Conservation (phyloP, 2,329 filamentous ascomycete species). For the Graphilbum sp. region DNA sequence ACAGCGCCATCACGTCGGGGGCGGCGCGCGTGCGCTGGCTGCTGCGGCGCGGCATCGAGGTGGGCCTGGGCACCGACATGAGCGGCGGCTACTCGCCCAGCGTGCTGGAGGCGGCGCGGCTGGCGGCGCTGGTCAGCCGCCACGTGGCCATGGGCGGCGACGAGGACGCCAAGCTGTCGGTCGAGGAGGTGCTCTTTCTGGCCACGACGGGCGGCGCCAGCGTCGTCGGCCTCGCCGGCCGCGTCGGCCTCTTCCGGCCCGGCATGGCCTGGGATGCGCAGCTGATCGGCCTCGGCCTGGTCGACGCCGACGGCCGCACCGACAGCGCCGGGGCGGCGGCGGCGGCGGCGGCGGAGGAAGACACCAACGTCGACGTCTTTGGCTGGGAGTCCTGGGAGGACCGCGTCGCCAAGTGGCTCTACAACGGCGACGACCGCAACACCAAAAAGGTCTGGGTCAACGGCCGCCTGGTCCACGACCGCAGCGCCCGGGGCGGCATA, state of each 20-base stretch:
- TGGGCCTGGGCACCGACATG: conserved; percentile 84
- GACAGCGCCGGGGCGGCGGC: conserved; percentile 12
- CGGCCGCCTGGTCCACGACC: conserved; percentile 61
- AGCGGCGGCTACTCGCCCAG: conserved; percentile 73
- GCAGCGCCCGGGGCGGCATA: conserved; percentile 7
- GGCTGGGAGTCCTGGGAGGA: conserved; percentile 85
- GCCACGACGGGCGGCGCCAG: conserved; percentile 76
- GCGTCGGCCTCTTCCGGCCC: conserved; percentile 65
- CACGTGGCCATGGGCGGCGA: conserved; percentile 43
- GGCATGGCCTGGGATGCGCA: conserved; percentile 90
- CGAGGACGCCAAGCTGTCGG: conserved; percentile 50
- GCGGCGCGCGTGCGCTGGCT: conserved; percentile 59
- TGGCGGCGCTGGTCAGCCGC: conserved; percentile 64
- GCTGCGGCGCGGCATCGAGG: conserved; percentile 55
- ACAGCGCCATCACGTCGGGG: conserved; percentile 67
- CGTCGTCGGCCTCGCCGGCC: conserved; percentile 56
- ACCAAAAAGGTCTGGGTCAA: conserved; percentile 78
- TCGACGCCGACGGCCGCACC: conserved; percentile 24
- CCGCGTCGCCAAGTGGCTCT: conserved; percentile 84
- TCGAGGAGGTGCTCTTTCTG: conserved; percentile 74
- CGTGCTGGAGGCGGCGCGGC: conserved; percentile 67
- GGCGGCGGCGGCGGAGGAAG: conserved; percentile 16
- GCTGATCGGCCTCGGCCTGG: conserved; percentile 47
- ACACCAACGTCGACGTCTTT: conserved; percentile 69
- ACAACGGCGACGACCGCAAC: conserved; percentile 83